Evolutionary conservation across 2,329 filamentous ascomycete species (phyloP).

Genomic region (Colletotrichum lindemuthianum): DNA sequence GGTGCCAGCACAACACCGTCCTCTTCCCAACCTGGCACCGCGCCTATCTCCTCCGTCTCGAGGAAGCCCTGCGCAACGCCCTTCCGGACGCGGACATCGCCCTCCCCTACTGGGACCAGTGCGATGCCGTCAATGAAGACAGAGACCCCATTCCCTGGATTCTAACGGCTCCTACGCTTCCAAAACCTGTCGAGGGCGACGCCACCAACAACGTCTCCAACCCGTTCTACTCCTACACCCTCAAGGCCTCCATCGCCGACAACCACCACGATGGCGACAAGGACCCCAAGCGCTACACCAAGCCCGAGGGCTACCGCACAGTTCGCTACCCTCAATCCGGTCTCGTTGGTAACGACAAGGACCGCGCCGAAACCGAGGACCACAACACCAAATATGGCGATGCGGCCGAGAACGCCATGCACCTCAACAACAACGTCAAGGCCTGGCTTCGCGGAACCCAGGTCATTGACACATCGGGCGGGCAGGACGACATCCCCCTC

Average conservation of each 20-base stretch:
- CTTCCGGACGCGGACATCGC: conserved; percentile 22
- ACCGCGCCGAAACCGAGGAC: not conserved
- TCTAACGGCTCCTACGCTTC: not conserved
- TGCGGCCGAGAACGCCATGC: not conserved
- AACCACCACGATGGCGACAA: not conserved
- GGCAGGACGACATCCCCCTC: too few species aligned
- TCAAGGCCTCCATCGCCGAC: conserved; percentile 37
- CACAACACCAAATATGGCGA: conserved; percentile 31
- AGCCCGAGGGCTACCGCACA: conserved; percentile 38
- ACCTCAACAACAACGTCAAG: conserved; percentile 12
- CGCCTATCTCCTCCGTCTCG: conserved; percentile 41
- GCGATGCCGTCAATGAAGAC: not conserved
- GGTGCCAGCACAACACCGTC: conserved; percentile 44
- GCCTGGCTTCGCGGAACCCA: conserved; percentile 10
- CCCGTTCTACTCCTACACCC: conserved; percentile 40
- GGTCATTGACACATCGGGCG: conserved; percentile 8
- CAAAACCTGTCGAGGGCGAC: not conserved
- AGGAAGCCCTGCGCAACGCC: conserved; percentile 38
- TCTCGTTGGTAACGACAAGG: conserved; percentile 36
- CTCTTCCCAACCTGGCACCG: conserved; percentile 45
- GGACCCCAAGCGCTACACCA: conserved; percentile 34
- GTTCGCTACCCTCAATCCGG: conserved; percentile 41
- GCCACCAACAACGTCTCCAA: conserved; percentile 28
- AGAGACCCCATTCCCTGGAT: not conserved
- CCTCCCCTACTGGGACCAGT: conserved; percentile 41